phyloP scores from a whole-genome alignment of 2,329 filamentous ascomycete species.

The Aspergillus ibericus region DNA sequence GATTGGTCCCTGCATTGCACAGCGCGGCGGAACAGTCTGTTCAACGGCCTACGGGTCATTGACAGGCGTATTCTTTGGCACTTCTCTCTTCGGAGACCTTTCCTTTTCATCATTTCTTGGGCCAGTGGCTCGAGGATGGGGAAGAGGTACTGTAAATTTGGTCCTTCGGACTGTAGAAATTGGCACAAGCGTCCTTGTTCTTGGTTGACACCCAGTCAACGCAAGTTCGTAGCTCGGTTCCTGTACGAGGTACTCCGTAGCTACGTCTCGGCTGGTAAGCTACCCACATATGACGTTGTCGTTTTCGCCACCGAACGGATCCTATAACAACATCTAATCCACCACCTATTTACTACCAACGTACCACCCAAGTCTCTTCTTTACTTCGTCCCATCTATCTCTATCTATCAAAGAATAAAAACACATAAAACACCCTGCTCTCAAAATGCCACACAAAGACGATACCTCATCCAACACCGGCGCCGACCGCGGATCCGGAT shows the following conservation, averaged over 20 bases:
- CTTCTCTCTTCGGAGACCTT: slow-evolving; percentile 25
- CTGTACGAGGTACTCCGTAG: too few species aligned
- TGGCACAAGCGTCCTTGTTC: too few species aligned
- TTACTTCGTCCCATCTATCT: not conserved
- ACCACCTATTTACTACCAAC: not conserved
- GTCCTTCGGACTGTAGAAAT: not conserved
- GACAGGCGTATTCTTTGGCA: slow-evolving; percentile 44
- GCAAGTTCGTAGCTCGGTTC: too few species aligned
- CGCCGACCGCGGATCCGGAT: not conserved
- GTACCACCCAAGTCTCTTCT: not conserved
- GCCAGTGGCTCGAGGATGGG: slow-evolving; percentile 34
- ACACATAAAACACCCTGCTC: not conserved
- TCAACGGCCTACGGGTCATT: slow-evolving; percentile 37
- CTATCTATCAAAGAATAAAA: not conserved
- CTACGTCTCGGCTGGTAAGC: not conserved
- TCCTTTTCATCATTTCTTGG: slow-evolving; percentile 37
- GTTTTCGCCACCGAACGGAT: slow-evolving; percentile 4
- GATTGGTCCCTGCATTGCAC: slow-evolving; percentile 59
- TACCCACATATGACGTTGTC: not conserved
- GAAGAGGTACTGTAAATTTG: slow-evolving; percentile 26
- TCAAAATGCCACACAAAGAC: not conserved
- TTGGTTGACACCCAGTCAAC: too few species aligned
- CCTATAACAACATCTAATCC: slow-evolving; percentile 2
- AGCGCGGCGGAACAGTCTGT: slow-evolving; percentile 52
- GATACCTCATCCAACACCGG: not conserved